Conservation (phyloP, 108 stramenopile genomes). For the Fragilariopsis cylindrus region DNA sequence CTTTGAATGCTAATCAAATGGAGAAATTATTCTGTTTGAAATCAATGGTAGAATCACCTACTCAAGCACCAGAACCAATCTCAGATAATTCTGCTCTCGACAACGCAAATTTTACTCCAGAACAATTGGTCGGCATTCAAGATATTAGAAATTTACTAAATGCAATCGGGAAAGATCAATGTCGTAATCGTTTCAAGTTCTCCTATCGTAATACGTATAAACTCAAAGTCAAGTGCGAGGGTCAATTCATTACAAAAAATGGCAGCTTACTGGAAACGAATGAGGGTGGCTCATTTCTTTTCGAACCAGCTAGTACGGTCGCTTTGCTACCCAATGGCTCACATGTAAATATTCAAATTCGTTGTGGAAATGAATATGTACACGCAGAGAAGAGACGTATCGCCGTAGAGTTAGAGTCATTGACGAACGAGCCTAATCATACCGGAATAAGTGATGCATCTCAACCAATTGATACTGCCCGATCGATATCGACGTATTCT, state of each 20-base stretch:
- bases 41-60: neutral
- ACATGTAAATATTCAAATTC: constrained; percentile 2
- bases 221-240: constrained; percentile 27
- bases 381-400: constrained; percentile 7
- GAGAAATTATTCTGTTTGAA: constrained; percentile 35
- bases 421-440: neutral
- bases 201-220: neutral
- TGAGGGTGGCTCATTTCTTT: neutral
- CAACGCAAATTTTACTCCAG: neutral
- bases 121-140: constrained; percentile 1
- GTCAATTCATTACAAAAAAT: constrained; percentile 9
- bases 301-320: neutral
- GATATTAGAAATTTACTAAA: constrained; percentile 29
- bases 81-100: neutral
- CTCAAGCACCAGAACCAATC: neutral
- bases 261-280: neutral
- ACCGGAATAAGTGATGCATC: no score
- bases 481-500: neutral
- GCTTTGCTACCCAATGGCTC: neutral
- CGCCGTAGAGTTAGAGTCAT: neutral
- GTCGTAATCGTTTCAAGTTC: constrained; percentile 7
- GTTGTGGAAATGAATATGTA: neutral
- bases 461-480: neutral
- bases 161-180: constrained; percentile 29
- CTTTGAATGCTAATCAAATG: constrained; percentile 23